These are phyloP conservation scores for Sporothrix euskadiensis DNA, from an alignment of 2,329 filamentous ascomycete species.

Conservation along the genomic window DNA sequence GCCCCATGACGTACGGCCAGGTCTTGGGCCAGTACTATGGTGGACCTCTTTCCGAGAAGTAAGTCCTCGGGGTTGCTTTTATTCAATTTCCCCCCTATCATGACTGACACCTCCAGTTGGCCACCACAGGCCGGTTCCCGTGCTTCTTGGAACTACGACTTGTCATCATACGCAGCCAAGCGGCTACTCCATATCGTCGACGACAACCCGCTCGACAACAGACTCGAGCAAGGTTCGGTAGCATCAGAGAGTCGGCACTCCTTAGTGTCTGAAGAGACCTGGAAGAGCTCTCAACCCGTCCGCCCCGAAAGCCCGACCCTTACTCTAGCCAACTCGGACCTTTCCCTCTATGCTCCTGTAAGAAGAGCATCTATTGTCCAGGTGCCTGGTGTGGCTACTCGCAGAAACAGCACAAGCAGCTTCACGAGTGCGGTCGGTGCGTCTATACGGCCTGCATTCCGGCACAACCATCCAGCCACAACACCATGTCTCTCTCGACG, in stretches of 20 bases:
- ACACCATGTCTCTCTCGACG: constrained; percentile 44
- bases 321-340: constrained; percentile 49
- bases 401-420: constrained; percentile 37
- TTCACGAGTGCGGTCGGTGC: constrained; percentile 27
- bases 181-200: constrained; percentile 46
- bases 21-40: constrained; percentile 36
- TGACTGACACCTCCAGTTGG: constrained; percentile 36
- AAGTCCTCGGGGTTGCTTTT: constrained; percentile 22
- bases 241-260: constrained; percentile 42
- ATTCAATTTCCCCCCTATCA: neutral
- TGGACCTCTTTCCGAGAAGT: constrained; percentile 37
- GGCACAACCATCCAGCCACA: constrained; percentile 43
- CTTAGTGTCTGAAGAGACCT: constrained; percentile 40
- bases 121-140: constrained; percentile 39
- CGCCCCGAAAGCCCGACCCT: constrained; percentile 38
- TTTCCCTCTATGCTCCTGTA: constrained; percentile 50
- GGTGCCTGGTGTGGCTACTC: constrained; percentile 53
- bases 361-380: constrained; percentile 52
- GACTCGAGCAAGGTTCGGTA: constrained; percentile 40
- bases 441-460: constrained; percentile 40
- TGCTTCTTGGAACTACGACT: constrained; percentile 47
- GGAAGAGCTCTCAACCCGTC: constrained; percentile 43
- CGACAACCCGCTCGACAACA: constrained; percentile 39
- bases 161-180: constrained; percentile 49
- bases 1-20: constrained; percentile 40